These are phyloP conservation scores for Yamadazyma friedrichii DNA, from an alignment of 1,139 yeast genomes.

Conservation along the genomic window DNA sequence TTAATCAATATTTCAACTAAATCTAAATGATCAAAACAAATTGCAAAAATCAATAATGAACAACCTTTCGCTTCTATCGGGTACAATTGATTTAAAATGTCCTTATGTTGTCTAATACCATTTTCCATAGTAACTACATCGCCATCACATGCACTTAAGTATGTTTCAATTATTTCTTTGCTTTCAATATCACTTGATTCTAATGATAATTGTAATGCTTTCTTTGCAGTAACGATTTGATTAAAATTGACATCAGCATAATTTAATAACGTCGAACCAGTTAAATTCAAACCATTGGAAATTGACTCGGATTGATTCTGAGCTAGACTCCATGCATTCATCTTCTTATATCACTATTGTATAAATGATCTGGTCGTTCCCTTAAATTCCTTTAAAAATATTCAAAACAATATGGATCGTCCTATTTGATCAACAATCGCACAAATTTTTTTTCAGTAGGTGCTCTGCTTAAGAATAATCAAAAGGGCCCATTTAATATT, in stretches of 20 bases:
- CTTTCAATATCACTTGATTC: slow-evolving; percentile 16
- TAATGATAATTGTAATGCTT: slow-evolving; percentile 31
- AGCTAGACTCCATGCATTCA: slow-evolving; percentile 21
- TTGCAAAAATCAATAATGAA: slow-evolving; percentile 51
- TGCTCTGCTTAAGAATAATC: no score
- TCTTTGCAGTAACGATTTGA: slow-evolving; percentile 48
- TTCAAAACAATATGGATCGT: neutral
- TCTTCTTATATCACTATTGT: no score
- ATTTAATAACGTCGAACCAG: slow-evolving; percentile 14
- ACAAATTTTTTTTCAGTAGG: neutral
- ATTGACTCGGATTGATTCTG: slow-evolving; percentile 6
- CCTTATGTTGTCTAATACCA: slow-evolving; percentile 28
- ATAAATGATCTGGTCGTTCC: neutral
- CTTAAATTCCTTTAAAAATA: no score
- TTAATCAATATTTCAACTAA: slow-evolving; percentile 44
- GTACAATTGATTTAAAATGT: slow-evolving; percentile 27
- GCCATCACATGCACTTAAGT: slow-evolving; percentile 53
- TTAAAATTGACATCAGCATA: slow-evolving; percentile 39
- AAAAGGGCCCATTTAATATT: no score
- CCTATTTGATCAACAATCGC: neutral
- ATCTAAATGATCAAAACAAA: slow-evolving; percentile 46
- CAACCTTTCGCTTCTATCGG: slow-evolving; percentile 44
- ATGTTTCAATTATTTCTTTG: slow-evolving; percentile 27
- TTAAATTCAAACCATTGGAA: slow-evolving; percentile 5
- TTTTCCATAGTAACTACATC: slow-evolving; percentile 46